phyloP scores from a whole-genome alignment of 305 asterid genomes.

The Fraxinus ornus region DNA sequence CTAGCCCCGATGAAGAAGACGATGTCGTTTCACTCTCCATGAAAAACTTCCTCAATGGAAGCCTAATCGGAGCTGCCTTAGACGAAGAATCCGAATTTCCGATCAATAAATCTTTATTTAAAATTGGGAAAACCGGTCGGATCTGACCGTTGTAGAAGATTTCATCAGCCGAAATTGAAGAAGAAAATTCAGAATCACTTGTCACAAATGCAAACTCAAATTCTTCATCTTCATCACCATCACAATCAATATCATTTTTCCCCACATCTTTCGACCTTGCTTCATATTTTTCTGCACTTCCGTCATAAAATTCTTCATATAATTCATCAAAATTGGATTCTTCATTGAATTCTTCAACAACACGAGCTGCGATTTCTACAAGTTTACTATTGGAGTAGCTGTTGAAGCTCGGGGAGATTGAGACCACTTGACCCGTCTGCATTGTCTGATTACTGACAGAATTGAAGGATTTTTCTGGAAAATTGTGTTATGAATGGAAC shows the following conservation, averaged over 20 bases:
- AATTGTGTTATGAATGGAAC: neutral
- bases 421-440: slow-evolving; percentile 38
- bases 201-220: slow-evolving; percentile 54
- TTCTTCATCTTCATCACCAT: slow-evolving; percentile 37
- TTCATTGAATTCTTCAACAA: slow-evolving; percentile 39
- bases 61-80: slow-evolving; percentile 25
- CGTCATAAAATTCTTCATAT: slow-evolving; percentile 28
- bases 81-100: neutral
- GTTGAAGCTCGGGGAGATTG: slow-evolving; percentile 57
- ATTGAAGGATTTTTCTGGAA: neutral
- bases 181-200: slow-evolving; percentile 28
- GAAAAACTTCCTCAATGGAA: slow-evolving; percentile 60
- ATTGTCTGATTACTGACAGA: slow-evolving; percentile 10
- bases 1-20: slow-evolving; percentile 44
- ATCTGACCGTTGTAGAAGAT: slow-evolving; percentile 68
- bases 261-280: slow-evolving; percentile 11
- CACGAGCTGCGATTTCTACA: slow-evolving; percentile 60
- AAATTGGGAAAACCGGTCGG: slow-evolving; percentile 60
- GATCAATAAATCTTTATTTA: slow-evolving; percentile 33
- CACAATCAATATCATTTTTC: slow-evolving; percentile 15
- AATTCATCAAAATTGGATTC: slow-evolving; percentile 24
- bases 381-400: slow-evolving; percentile 44
- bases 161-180: slow-evolving; percentile 61
- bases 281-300: slow-evolving; percentile 13
- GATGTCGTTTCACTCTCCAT: slow-evolving; percentile 43